Conservation (phyloP, 331 rosid genomes). For the Erythrophleum ivorense region DNA sequence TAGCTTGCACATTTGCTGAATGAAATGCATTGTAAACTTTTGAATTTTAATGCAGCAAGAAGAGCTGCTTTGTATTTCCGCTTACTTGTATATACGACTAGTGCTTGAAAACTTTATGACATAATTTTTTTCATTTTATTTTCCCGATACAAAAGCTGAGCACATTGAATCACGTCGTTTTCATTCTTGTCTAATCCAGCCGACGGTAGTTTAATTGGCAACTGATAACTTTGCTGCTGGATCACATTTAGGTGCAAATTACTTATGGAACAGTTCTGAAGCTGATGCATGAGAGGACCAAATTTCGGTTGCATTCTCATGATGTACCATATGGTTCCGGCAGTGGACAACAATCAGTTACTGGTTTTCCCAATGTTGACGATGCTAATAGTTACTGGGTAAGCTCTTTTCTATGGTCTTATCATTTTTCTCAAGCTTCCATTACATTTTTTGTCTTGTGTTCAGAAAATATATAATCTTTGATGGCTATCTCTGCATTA, state of each 20-base stretch:
- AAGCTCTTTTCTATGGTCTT: not conserved
- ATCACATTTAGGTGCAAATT: conserved; percentile 51
- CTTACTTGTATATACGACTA: not conserved
- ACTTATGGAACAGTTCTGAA: conserved; percentile 87
- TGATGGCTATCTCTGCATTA: not conserved
- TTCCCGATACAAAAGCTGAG: not conserved
- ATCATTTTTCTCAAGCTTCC: not conserved
- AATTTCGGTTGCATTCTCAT: conserved; percentile 91
- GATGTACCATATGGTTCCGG: conserved; percentile 99
- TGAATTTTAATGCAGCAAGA: not conserved
- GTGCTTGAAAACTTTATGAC: not conserved
- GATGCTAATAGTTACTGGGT: conserved; percentile 99
- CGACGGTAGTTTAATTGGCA: not conserved
- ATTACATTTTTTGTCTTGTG: not conserved
- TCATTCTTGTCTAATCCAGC: not conserved
- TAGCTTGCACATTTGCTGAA: not conserved
- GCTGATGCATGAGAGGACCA: conserved; percentile 93
- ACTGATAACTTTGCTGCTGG: not conserved
- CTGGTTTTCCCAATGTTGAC: conserved; percentile 85
- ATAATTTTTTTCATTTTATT: not conserved
- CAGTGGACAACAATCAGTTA: conserved; percentile 97
- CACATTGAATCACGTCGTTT: not conserved
- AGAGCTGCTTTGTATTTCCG: not conserved
- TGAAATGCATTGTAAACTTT: not conserved
- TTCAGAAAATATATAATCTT: not conserved